phyloP scores from a whole-genome alignment of 2,329 filamentous ascomycete species.

The Trichophyton benhamiae region DNA sequence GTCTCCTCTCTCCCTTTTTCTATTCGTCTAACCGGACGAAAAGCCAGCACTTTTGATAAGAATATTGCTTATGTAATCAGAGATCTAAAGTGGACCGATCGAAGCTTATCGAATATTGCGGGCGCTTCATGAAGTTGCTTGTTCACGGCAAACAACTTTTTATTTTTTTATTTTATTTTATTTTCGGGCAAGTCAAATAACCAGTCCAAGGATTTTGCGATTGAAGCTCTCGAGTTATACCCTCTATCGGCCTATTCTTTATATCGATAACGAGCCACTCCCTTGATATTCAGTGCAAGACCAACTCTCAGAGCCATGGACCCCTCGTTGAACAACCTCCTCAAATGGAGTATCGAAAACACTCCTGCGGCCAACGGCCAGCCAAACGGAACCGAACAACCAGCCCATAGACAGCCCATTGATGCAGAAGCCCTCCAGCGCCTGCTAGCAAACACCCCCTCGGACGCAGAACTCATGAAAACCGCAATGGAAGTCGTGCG shows the following conservation, averaged over 20 bases:
- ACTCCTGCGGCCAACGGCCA: slow-evolving; percentile 27
- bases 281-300: background rate
- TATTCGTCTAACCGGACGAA: background rate
- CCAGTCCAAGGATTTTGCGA: no score
- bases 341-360: slow-evolving; percentile 66
- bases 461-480: slow-evolving; percentile 85
- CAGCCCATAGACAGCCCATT: slow-evolving; percentile 12
- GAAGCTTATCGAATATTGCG: background rate
- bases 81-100: background rate
- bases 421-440: slow-evolving; percentile 21
- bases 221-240: no score
- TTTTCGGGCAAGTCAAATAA: background rate
- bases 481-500: slow-evolving; percentile 66
- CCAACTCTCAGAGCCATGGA: slow-evolving; percentile 30
- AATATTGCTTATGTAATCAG: background rate
- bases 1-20: no score
- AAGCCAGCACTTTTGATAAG: background rate
- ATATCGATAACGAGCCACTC: no score
- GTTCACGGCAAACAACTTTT: background rate
- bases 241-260: no score
- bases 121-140: background rate
- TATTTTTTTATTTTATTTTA: background rate
- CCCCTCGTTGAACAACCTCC: slow-evolving; percentile 59
- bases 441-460: slow-evolving; percentile 53
- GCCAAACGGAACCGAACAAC: slow-evolving; percentile 8